Evolutionary conservation across 805 yeast species (phyloP).

Genomic region (Metschnikowia gruessii): DNA sequence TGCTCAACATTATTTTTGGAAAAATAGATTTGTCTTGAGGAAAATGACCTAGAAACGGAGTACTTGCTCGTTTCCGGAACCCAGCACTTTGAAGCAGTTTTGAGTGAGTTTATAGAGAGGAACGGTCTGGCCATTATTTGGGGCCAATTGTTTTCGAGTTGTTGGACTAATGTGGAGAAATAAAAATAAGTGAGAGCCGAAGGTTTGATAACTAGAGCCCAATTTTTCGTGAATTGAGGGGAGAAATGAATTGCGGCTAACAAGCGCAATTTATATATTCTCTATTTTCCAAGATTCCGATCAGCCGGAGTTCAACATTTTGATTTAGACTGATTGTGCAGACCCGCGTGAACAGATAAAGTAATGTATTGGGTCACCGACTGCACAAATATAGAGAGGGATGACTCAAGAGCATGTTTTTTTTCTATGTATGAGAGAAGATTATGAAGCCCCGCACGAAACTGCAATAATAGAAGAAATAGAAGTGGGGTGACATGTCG

Average conservation of each 20-base stretch:
- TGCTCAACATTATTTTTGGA: conserved; percentile 34
- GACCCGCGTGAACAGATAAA: not conserved
- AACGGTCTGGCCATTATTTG: conserved; percentile 28
- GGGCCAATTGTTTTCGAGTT: not conserved
- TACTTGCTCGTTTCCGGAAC: conserved; percentile 20
- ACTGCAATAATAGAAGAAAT: not conserved
- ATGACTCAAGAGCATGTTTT: conserved; percentile 2
- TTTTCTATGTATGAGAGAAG: no score
- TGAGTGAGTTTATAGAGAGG: conserved; percentile 34
- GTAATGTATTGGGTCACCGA: not conserved
- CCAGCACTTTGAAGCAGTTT: conserved; percentile 46
- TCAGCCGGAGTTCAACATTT: conserved; percentile 11
- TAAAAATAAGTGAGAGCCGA: not conserved
- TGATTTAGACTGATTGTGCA: not conserved
- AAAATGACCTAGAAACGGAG: conserved; percentile 28
- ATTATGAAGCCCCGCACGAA: not conserved
- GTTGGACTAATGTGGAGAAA: not conserved
- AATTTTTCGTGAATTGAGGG: no score
- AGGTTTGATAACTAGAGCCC: no score
- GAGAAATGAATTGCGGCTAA: no score
- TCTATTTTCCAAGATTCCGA: conserved; percentile 20
- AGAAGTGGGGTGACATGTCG: not conserved
- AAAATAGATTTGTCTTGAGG: conserved; percentile 36
- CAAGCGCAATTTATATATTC: conserved; percentile 4
- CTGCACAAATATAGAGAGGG: not conserved